phyloP scores from a whole-genome alignment of 2,329 filamentous ascomycete genomes.

The Stachybotrys elegans region DNA sequence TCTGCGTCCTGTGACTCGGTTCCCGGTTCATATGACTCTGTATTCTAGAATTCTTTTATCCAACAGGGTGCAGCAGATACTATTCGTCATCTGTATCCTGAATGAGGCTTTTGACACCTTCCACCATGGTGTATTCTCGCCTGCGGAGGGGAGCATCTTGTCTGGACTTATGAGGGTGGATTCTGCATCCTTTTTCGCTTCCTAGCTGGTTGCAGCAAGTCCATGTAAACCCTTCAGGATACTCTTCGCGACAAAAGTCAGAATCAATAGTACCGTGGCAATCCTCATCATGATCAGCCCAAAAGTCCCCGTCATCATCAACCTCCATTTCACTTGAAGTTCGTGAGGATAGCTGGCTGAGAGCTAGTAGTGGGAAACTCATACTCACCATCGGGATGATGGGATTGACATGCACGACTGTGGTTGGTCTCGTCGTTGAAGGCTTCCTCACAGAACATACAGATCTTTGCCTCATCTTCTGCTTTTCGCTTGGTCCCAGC shows the following conservation, averaged over 20 bases:
- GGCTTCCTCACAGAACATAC: not conserved
- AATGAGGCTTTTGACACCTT: no score
- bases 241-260: not conserved
- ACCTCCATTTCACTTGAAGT: not conserved
- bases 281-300: conserved; percentile 1
- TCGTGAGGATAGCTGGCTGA: not conserved
- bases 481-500: not conserved
- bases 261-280: not conserved
- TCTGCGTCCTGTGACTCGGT: no score
- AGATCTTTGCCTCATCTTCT: not conserved
- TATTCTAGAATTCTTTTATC: no score
- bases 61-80: no score
- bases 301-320: not conserved
- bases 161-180: not conserved
- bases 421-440: not conserved
- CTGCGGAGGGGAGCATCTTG: no score
- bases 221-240: conserved; percentile 1
- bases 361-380: no score
- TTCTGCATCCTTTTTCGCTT: not conserved
- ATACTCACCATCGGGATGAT: not conserved
- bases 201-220: conserved; percentile 1
- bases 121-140: no score
- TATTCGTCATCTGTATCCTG: no score
- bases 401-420: not conserved
- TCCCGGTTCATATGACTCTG: no score